Conservation (phyloP, 2,329 filamentous ascomycete species). For the Magnaporthiopsis incrustans region DNA sequence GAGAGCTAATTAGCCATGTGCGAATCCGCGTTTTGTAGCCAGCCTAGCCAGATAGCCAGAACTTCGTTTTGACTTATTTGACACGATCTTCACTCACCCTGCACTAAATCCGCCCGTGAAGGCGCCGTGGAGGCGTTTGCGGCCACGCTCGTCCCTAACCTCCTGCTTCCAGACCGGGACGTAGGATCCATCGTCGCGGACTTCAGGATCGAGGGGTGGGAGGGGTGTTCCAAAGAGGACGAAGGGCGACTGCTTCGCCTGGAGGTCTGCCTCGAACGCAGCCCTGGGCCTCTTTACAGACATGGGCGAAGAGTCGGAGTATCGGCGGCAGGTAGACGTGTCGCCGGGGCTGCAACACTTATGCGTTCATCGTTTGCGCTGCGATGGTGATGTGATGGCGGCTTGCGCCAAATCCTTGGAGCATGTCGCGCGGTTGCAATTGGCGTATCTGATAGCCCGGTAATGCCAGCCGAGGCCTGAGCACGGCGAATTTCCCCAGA, state of each 20-base stretch:
- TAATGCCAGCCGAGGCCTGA: not conserved
- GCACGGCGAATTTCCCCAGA: not conserved
- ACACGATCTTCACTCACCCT: slow-evolving; percentile 53
- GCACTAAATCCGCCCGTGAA: slow-evolving; percentile 97
- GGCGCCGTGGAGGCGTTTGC: slow-evolving; percentile 87
- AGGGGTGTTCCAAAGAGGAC: slow-evolving; percentile 79
- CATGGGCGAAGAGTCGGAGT: slow-evolving; percentile 39
- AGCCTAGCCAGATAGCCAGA: not conserved
- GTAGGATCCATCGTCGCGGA: slow-evolving; percentile 84
- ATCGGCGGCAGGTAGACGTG: not conserved
- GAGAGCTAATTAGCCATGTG: not conserved
- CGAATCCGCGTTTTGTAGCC: not conserved
- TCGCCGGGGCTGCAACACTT: not conserved
- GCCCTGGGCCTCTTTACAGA: slow-evolving; percentile 71
- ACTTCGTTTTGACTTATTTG: not conserved
- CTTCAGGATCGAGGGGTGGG: slow-evolving; percentile 65
- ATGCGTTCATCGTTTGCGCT: not conserved
- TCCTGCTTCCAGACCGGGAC: slow-evolving; percentile 98
- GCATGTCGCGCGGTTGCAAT: not conserved
- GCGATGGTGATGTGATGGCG: not conserved
- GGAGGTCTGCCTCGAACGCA: slow-evolving; percentile 68
- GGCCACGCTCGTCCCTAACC: slow-evolving; percentile 83
- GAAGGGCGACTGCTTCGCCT: slow-evolving; percentile 61
- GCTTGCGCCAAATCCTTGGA: not conserved
- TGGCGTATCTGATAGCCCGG: not conserved